phyloP scores from a whole-genome alignment of 345 rosid species.

The Hirschfeldia incana region DNA sequence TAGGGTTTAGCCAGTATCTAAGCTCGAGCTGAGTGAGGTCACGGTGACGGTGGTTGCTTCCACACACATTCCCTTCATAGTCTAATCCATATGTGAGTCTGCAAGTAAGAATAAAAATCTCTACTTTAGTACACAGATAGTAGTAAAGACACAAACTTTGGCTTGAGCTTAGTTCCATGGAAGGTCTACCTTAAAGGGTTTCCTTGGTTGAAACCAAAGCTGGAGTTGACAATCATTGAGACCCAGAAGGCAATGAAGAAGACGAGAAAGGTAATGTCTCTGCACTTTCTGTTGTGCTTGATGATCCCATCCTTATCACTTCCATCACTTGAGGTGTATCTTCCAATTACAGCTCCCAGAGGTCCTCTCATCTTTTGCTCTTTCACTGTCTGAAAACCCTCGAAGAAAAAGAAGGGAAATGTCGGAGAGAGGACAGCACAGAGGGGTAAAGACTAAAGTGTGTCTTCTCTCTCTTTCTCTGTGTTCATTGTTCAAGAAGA shows the following conservation, averaged over 20 bases:
- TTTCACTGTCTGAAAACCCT: constrained; percentile 31
- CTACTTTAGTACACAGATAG: constrained; percentile 14
- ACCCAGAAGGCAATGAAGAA: constrained; percentile 90
- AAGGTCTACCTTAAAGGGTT: constrained; percentile 69
- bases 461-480: constrained; percentile 6
- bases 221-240: constrained; percentile 98
- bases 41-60: constrained; percentile 78
- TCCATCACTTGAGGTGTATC: constrained; percentile 94
- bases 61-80: constrained; percentile 94
- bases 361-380: constrained; percentile 46
- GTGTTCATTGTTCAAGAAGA: constrained; percentile 29
- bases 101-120: background rate
- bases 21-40: constrained; percentile 76
- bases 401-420: background rate
- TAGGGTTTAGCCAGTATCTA: constrained; percentile 87
- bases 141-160: constrained; percentile 23
- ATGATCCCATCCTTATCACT: constrained; percentile 78
- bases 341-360: constrained; percentile 84
- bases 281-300: constrained; percentile 86
- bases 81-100: constrained; percentile 94
- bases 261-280: constrained; percentile 81
- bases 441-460: background rate
- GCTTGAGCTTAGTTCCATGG: background rate
- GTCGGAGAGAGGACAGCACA: background rate
- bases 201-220: constrained; percentile 96